These are phyloP conservation scores for Colletotrichum sp. DNA, from an alignment of 2,329 filamentous ascomycete species.

Conservation along the genomic window DNA sequence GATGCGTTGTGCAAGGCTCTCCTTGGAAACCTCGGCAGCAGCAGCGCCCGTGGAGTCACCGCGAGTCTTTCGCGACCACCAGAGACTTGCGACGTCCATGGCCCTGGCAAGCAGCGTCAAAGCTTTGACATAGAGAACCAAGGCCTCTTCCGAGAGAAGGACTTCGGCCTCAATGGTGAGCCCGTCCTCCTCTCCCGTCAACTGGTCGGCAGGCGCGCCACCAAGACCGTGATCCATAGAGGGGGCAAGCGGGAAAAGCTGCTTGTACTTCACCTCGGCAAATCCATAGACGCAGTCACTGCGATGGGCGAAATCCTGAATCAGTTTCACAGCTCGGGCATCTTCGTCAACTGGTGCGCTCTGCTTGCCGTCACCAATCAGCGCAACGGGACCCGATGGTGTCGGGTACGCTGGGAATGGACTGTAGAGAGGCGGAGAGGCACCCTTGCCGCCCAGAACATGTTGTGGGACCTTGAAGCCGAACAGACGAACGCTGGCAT, in stretches of 20 bases:
- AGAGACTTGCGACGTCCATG: slow-evolving; percentile 92
- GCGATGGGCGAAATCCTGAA: slow-evolving; percentile 90
- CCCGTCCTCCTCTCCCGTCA: slow-evolving; percentile 68
- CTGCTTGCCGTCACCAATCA: slow-evolving; percentile 71
- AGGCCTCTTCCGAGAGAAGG: slow-evolving; percentile 87
- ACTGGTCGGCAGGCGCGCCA: slow-evolving; percentile 60
- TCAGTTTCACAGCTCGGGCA: slow-evolving; percentile 74
- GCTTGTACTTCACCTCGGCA: slow-evolving; percentile 97
- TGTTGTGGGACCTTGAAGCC: slow-evolving; percentile 73
- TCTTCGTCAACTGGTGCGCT: slow-evolving; percentile 77
- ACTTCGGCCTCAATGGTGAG: slow-evolving; percentile 87
- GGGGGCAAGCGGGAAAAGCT: slow-evolving; percentile 88
- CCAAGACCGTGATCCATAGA: slow-evolving; percentile 76
- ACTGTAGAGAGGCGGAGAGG: slow-evolving; percentile 79
- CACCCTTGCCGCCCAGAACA: slow-evolving; percentile 58
- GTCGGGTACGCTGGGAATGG: slow-evolving; percentile 87
- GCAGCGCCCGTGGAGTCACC: slow-evolving; percentile 55
- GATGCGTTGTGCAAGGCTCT: slow-evolving; percentile 62
- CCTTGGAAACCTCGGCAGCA: slow-evolving; percentile 54
- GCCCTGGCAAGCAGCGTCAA: slow-evolving; percentile 88
- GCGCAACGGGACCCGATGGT: slow-evolving; percentile 62
- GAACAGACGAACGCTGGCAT: slow-evolving; percentile 80
- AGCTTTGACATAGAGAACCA: slow-evolving; percentile 96
- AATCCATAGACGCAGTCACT: slow-evolving; percentile 98
- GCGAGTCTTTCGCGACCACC: slow-evolving; percentile 86